Conservation (phyloP, 768 basidiomycete species). For the Lentinula detonsa region DNA sequence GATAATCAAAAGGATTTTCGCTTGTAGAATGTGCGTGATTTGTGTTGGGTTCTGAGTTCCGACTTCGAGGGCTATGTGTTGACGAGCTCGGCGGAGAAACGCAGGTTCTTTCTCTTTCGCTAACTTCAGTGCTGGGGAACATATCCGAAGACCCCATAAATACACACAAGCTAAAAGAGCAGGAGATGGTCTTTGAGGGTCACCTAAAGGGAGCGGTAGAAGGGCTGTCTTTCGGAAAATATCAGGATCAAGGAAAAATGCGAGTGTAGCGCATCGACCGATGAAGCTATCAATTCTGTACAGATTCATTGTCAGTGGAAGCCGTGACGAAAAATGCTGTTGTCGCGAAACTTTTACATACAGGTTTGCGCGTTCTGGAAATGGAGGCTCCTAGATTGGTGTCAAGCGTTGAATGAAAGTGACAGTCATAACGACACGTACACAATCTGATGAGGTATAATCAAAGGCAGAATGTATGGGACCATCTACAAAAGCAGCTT, state of each 20-base stretch:
- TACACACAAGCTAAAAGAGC: neutral
- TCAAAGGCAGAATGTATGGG: neutral
- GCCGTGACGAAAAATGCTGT: neutral
- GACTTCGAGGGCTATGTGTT: neutral
- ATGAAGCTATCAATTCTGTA: neutral
- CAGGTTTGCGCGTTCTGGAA: neutral
- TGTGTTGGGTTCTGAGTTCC: neutral
- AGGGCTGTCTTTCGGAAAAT: slow-evolving; percentile 33
- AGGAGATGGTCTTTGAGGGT: slow-evolving; percentile 27
- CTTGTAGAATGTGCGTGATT: neutral
- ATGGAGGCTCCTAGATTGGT: neutral
- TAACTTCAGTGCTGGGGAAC: neutral
- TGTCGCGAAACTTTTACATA: neutral
- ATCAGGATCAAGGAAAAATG: slow-evolving; percentile 43
- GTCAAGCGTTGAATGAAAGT: neutral
- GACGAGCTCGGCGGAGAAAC: neutral
- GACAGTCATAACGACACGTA: neutral
- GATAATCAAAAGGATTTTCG: neutral
- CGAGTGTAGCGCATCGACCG: neutral
- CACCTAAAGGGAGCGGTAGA: slow-evolving; percentile 20
- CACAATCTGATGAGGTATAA: neutral
- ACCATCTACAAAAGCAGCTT: neutral
- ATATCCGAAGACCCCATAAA: neutral
- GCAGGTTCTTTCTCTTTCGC: neutral
- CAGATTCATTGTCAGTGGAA: neutral